A percentile compares a stretch with the other conserved stretches of the same genome.
phyloP scores from a whole-genome alignment of 2,329 filamentous ascomycete genomes.

The Mycosphaerella sp. region DNA sequence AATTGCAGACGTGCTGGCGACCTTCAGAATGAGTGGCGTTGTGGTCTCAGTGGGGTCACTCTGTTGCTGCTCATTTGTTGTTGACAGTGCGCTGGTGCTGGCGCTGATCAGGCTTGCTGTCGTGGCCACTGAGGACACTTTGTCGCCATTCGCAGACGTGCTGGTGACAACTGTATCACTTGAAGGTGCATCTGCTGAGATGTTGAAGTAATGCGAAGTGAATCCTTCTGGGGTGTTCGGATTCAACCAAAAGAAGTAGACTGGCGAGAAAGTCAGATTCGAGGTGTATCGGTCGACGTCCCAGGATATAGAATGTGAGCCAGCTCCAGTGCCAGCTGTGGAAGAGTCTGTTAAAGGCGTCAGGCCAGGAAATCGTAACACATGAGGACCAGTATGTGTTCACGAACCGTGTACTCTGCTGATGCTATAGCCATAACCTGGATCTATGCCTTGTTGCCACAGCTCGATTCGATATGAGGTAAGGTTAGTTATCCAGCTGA shows the following conservation, averaged over 20 bases:
- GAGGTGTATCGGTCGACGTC: background rate
- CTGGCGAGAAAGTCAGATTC: conserved; percentile 1
- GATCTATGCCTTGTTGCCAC: background rate
- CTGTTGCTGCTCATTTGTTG: background rate
- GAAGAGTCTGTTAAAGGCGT: background rate
- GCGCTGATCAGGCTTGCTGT: background rate
- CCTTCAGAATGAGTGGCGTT: background rate
- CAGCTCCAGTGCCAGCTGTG: background rate
- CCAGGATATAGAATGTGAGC: background rate
- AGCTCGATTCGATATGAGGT: background rate
- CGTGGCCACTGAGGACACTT: background rate
- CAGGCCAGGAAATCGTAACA: too few species aligned
- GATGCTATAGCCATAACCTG: background rate
- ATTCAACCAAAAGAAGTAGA: conserved; percentile 1
- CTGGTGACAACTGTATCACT: background rate
- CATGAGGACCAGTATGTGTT: too few species aligned
- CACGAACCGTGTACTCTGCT: background rate
- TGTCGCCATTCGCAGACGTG: background rate
- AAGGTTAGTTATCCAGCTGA: background rate
- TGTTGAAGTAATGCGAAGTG: conserved; percentile 3
- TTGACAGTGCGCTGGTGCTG: background rate
- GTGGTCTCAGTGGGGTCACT: background rate
- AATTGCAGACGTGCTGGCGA: background rate
- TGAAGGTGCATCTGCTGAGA: background rate
- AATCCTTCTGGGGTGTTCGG: background rate